These are phyloP conservation scores for Penicillium sp. DNA, from an alignment of 2,329 filamentous ascomycete species.

Conservation along the genomic window DNA sequence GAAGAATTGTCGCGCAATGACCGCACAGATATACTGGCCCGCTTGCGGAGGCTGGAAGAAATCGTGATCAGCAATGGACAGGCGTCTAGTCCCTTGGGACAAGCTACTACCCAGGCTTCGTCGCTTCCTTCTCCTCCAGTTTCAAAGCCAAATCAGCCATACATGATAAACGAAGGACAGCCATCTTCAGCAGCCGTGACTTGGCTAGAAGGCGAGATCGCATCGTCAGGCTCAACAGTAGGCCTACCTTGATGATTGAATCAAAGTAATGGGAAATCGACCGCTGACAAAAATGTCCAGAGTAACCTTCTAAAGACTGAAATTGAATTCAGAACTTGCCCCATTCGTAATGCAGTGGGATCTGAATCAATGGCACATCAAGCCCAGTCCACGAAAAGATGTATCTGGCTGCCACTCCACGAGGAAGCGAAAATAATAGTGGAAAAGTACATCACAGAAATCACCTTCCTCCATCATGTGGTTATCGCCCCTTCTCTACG, in stretches of 20 bases:
- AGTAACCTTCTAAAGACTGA: constrained; percentile 1
- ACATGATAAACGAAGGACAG: not conserved
- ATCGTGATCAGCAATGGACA: constrained; percentile 12
- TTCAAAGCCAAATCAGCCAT: not conserved
- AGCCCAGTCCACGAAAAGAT: constrained; percentile 10
- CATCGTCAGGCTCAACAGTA: constrained; percentile 11
- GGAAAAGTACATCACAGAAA: constrained; percentile 32
- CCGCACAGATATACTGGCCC: constrained; percentile 12
- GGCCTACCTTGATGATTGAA: not conserved
- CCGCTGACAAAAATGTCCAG: not conserved
- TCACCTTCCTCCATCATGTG: constrained; percentile 37
- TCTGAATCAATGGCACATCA: not conserved
- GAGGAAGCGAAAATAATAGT: constrained; percentile 33
- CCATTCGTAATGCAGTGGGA: not conserved
- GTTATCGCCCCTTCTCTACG: constrained; percentile 31
- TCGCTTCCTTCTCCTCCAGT: not conserved
- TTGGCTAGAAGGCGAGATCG: constrained; percentile 18
- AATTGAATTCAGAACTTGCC: constrained; percentile 15
- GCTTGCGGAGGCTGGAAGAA: constrained; percentile 16
- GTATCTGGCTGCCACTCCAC: constrained; percentile 35
- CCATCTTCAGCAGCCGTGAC: constrained; percentile 7
- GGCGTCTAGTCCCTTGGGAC: not conserved
- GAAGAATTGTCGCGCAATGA: not conserved
- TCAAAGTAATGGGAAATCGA: not conserved
- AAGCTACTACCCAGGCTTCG: not conserved